Percentiles rank a stretch among this genome's conserved stretches.
phyloP scores from a whole-genome alignment of 2,329 filamentous ascomycete genomes.

The Talaromyces sp. region DNA sequence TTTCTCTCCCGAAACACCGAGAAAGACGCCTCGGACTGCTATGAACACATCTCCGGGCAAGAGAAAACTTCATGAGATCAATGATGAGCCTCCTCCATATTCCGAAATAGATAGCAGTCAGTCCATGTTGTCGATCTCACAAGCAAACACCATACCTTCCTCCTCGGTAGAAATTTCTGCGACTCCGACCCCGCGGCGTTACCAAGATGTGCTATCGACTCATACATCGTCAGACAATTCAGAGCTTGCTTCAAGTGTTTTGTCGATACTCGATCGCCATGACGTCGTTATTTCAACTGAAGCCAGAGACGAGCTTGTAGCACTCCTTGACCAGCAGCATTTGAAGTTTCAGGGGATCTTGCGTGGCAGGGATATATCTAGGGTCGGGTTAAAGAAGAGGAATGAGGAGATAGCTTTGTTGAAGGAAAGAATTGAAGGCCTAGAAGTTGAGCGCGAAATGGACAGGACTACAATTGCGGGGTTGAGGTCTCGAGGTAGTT shows the following conservation, averaged over 20 bases:
- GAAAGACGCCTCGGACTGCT: conserved; percentile 30
- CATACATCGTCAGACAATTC: conserved; percentile 15
- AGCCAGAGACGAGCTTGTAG: conserved; percentile 30
- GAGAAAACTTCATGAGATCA: conserved; percentile 25
- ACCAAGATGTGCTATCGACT: conserved; percentile 21
- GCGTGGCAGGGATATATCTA: conserved; percentile 59
- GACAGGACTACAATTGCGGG: conserved; percentile 42
- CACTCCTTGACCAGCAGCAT: conserved; percentile 50
- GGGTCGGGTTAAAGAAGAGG: conserved; percentile 57
- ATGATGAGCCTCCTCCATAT: conserved; percentile 8
- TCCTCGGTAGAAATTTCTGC: conserved; percentile 24
- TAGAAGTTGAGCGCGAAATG: conserved; percentile 53
- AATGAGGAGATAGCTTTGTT: conserved; percentile 62
- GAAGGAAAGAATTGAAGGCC: conserved; percentile 55
- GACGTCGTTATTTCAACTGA: conserved; percentile 25
- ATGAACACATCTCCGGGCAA: conserved; percentile 31
- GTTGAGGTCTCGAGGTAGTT: conserved; percentile 19
- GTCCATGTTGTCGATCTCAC: not conserved
- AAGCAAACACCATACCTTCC: conserved; percentile 5
- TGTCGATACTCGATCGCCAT: conserved; percentile 30
- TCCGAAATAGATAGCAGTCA: not conserved
- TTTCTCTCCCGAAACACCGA: conserved; percentile 28
- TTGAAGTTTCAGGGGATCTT: conserved; percentile 56
- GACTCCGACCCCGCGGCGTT: conserved; percentile 28
- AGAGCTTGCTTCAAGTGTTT: conserved; percentile 19